Percentiles rank a stretch among this genome's conserved stretches.
These are phyloP conservation scores for Aquilaria malaccensis DNA, from an alignment of 345 rosid species.

Conservation along the genomic window DNA sequence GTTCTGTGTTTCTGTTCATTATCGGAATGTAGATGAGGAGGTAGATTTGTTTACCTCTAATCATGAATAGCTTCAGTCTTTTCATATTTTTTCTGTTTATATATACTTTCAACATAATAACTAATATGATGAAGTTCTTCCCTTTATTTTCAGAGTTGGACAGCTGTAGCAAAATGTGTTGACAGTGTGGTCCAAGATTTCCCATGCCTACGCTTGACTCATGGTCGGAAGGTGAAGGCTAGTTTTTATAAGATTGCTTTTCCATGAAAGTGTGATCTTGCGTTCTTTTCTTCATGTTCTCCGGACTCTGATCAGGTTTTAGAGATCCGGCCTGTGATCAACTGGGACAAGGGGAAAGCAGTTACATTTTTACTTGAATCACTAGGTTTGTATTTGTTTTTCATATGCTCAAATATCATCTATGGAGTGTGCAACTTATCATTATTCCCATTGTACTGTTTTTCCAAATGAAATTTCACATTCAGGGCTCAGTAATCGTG, in stretches of 20 bases:
- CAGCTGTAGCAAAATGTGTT: slow-evolving; percentile 39
- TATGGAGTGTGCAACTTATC: too few species aligned
- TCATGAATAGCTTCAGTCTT: not conserved
- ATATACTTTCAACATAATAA: not conserved
- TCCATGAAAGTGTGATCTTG: not conserved
- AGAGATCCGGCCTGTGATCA: slow-evolving; percentile 74
- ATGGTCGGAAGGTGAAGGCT: slow-evolving; percentile 56
- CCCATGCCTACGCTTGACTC: slow-evolving; percentile 46
- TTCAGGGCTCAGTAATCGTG: slow-evolving; percentile 51
- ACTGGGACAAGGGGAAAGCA: slow-evolving; percentile 95
- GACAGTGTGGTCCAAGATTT: slow-evolving; percentile 35
- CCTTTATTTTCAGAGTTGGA: slow-evolving; percentile 39
- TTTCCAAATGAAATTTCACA: not conserved
- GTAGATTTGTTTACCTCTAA: slow-evolving; percentile 16
- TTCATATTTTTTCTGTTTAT: not conserved
- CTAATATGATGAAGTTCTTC: not conserved
- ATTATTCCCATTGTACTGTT: not conserved
- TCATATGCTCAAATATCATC: too few species aligned
- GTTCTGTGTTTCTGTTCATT: slow-evolving; percentile 84
- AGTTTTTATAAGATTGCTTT: not conserved
- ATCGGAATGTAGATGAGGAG: slow-evolving; percentile 73
- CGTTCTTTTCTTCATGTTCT: slow-evolving; percentile 7
- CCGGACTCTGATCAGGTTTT: slow-evolving; percentile 44
- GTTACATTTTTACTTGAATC: slow-evolving; percentile 77
- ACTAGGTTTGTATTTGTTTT: slow-evolving; percentile 36